Percentiles rank a stretch among this genome's conserved stretches.
These are phyloP conservation scores for Rosa persica DNA, from an alignment of 306 rosid species.

Conservation along the genomic window DNA sequence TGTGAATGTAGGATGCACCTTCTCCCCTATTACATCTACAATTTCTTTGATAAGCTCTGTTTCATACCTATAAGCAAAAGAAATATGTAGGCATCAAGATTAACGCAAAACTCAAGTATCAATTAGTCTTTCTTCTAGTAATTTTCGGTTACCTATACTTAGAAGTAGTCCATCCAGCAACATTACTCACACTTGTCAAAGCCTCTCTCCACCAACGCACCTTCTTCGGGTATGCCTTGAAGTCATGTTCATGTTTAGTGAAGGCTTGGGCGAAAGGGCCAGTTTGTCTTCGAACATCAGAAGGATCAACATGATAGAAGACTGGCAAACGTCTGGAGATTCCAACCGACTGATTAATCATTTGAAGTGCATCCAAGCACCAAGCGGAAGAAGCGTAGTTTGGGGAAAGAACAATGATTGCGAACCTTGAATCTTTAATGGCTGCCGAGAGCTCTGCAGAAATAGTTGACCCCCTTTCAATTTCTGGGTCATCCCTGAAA, in stretches of 20 bases:
- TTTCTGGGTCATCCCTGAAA: neutral
- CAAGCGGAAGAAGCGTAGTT: neutral
- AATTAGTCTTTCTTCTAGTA: no score
- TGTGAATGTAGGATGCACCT: neutral
- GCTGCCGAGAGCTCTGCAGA: neutral
- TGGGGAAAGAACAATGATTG: neutral
- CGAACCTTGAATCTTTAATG: neutral
- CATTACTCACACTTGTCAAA: neutral
- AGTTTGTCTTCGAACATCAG: neutral
- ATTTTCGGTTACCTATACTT: neutral
- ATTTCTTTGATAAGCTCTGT: constrained; percentile 15
- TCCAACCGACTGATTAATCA: neutral
- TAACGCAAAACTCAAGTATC: neutral
- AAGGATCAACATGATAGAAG: neutral
- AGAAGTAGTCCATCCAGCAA: neutral
- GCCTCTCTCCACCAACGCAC: neutral
- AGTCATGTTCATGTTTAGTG: neutral
- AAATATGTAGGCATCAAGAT: neutral
- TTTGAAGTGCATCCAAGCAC: neutral
- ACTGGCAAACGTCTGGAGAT: neutral
- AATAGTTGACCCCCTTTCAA: neutral
- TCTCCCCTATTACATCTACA: neutral
- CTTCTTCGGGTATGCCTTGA: neutral
- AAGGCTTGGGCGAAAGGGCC: neutral
- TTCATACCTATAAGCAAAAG: neutral